These are phyloP conservation scores for Spencermartinsiella ligniputridi DNA, from an alignment of 1,139 yeast species.

Conservation along the genomic window DNA sequence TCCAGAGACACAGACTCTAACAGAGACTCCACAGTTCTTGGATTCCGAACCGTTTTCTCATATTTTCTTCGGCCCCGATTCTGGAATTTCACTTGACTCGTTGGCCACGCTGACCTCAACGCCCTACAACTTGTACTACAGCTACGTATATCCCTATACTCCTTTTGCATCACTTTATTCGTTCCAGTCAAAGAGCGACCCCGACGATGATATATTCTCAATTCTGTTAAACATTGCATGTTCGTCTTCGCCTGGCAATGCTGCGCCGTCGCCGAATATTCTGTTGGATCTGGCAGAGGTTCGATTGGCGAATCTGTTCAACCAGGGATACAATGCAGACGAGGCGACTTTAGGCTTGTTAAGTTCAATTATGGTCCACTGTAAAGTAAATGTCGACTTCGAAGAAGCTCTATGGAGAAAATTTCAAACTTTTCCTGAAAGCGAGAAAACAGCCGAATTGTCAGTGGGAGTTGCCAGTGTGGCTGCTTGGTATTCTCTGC, in stretches of 20 bases:
- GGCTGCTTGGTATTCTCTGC: background rate
- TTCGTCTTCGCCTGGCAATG: background rate
- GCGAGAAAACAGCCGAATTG: background rate
- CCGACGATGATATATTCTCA: background rate
- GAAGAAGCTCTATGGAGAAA: background rate
- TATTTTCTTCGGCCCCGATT: background rate
- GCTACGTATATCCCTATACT: background rate
- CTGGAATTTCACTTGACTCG: background rate
- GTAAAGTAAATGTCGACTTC: background rate
- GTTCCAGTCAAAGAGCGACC: background rate
- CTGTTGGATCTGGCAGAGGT: background rate
- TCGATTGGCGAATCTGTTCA: background rate
- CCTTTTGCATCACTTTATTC: background rate
- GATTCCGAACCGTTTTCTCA: slow-evolving; percentile 8
- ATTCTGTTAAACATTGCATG: slow-evolving; percentile 1
- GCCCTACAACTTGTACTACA: background rate
- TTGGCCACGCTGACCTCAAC: background rate
- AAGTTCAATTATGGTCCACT: background rate
- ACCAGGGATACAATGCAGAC: background rate
- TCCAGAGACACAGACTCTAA: no score
- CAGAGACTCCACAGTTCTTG: slow-evolving; percentile 8
- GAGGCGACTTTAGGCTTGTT: background rate
- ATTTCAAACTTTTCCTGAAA: background rate
- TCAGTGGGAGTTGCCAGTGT: background rate
- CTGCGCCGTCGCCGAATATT: background rate